Evolutionary conservation across 768 basidiomycete species (phyloP).

Genomic region (Paxillus ammoniavirescens): DNA sequence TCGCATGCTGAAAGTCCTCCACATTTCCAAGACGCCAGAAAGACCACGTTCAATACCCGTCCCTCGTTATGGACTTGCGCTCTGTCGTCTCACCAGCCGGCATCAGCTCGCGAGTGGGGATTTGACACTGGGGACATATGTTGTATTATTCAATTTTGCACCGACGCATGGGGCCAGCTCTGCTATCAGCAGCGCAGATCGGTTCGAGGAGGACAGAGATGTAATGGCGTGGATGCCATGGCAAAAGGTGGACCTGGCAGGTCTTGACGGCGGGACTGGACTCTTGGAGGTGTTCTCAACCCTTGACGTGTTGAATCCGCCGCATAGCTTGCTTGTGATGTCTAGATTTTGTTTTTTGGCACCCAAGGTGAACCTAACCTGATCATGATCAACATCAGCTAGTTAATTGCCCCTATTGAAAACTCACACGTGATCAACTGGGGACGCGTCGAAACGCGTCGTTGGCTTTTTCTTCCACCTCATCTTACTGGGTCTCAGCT

Average conservation of each 20-base stretch:
- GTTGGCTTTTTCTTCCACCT: background rate
- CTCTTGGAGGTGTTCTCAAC: slow-evolving; percentile 18
- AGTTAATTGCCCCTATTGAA: too few relatives aligned
- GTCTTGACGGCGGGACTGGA: slow-evolving; percentile 9
- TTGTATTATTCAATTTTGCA: slow-evolving; percentile 39
- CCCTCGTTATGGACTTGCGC: slow-evolving; percentile 38
- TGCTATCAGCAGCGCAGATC: slow-evolving; percentile 33
- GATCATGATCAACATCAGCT: too few relatives aligned
- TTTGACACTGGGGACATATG: slow-evolving; percentile 27
- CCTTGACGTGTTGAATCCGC: slow-evolving; percentile 28
- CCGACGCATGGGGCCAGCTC: slow-evolving; percentile 22
- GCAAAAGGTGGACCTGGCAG: slow-evolving; percentile 36
- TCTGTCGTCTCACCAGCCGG: slow-evolving; percentile 36
- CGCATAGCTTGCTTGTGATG: slow-evolving; percentile 28
- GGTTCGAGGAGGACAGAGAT: slow-evolving; percentile 39
- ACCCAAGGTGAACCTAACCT: background rate
- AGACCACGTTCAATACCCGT: slow-evolving; percentile 26
- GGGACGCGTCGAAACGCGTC: background rate
- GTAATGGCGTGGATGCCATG: slow-evolving; percentile 52
- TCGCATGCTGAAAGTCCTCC: slow-evolving; percentile 42
- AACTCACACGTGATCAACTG: slow-evolving; percentile 19
- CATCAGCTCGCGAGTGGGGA: slow-evolving; percentile 16
- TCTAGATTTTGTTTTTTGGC: slow-evolving; percentile 26
- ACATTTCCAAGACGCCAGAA: slow-evolving; percentile 28
- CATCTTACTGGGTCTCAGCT: background rate